A percentile compares a stretch with the other conserved stretches of the same genome.
Conservation (phyloP, 2,329 filamentous ascomycete genomes). For the Colletotrichum sp. region DNA sequence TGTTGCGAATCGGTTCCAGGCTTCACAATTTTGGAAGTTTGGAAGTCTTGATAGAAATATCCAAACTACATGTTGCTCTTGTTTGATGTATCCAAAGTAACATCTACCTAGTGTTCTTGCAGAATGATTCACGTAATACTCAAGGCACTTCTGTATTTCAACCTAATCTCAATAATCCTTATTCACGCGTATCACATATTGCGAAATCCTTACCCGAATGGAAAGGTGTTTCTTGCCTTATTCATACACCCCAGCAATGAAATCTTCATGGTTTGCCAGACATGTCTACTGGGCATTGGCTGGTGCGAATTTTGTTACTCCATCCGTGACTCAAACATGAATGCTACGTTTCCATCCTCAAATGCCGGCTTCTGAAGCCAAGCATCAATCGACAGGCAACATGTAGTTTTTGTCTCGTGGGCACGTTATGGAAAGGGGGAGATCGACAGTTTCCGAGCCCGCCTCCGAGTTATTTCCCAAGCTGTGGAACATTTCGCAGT, state of each 20-base stretch:
- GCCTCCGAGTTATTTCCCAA: not conserved
- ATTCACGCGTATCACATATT: not conserved
- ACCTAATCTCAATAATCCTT: not conserved
- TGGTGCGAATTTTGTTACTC: not conserved
- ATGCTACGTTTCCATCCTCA: not conserved
- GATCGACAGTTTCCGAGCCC: not conserved
- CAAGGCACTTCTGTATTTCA: not conserved
- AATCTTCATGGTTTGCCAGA: not conserved
- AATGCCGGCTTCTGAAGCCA: not conserved
- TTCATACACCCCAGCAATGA: not conserved
- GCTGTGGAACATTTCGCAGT: not conserved
- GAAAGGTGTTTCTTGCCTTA: not conserved
- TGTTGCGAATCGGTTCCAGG: not conserved
- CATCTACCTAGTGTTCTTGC: not conserved
- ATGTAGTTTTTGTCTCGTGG: not conserved
- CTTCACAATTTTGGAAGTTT: not conserved
- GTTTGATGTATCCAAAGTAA: not conserved
- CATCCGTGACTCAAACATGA: not conserved
- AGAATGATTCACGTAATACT: not conserved
- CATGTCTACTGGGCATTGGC: not conserved
- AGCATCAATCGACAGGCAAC: not conserved
- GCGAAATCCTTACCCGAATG: not conserved
- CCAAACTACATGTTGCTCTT: not conserved
- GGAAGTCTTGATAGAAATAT: not conserved
- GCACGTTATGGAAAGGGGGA: not conserved